Evolutionary conservation across 1,139 yeast species (phyloP).

Genomic region (Pichia norvegensis): DNA sequence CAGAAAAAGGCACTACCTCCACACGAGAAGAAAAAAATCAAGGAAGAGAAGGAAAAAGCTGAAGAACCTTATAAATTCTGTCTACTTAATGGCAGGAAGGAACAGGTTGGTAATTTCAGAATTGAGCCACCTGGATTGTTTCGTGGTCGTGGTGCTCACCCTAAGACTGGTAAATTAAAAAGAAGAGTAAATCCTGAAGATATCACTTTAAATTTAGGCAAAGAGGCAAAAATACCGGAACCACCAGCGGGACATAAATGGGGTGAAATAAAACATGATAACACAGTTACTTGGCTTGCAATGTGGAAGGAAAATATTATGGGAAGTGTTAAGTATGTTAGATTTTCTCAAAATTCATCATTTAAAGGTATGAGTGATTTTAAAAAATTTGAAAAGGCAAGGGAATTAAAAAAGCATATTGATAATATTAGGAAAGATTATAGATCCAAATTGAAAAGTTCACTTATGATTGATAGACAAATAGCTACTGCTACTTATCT

Average conservation of each 20-base stretch:
- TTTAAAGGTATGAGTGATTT: slow-evolving; percentile 86
- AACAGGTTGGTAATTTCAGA: slow-evolving; percentile 87
- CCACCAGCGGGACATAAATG: slow-evolving; percentile 86
- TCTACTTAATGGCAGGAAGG: slow-evolving; percentile 76
- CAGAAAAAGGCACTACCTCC: slow-evolving; percentile 60
- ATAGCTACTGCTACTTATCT: slow-evolving; percentile 91
- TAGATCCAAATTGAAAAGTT: slow-evolving; percentile 58
- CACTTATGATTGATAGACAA: slow-evolving; percentile 79
- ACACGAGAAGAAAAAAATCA: slow-evolving; percentile 66
- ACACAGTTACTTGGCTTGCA: slow-evolving; percentile 91
- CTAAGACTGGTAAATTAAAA: slow-evolving; percentile 84
- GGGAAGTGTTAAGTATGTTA: slow-evolving; percentile 75
- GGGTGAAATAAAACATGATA: slow-evolving; percentile 86
- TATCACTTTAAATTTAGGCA: slow-evolving; percentile 74
- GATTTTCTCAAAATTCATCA: slow-evolving; percentile 87
- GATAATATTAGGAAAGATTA: slow-evolving; percentile 72
- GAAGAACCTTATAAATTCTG: slow-evolving; percentile 85
- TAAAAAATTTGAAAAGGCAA: slow-evolving; percentile 88
- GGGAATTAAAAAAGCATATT: slow-evolving; percentile 69
- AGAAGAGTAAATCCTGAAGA: slow-evolving; percentile 84
- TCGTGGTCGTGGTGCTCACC: slow-evolving; percentile 96
- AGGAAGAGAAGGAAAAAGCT: slow-evolving; percentile 60
- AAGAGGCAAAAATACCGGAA: slow-evolving; percentile 62
- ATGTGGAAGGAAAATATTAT: slow-evolving; percentile 95
- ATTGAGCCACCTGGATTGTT: slow-evolving; percentile 95